Base-by-base conservation (phyloP, 805 yeast species). In the Saccharomycopsis guyanensis region DNA sequence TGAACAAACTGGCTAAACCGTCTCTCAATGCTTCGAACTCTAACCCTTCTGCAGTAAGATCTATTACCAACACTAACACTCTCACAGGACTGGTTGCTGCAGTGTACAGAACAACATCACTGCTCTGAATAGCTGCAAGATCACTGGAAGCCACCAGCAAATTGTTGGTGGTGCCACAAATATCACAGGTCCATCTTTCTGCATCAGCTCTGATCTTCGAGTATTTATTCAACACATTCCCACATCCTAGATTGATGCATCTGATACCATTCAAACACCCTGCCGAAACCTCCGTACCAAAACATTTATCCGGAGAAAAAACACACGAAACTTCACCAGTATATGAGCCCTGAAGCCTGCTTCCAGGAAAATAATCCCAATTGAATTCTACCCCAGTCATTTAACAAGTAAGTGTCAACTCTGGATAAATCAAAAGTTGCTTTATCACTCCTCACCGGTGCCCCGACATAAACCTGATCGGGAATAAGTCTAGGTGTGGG, bases 331-430 rank as follows among this genome's bases (percentile, higher is more conserved):
- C 72, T 6, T 81, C 80, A 20, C 76, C 71, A 6, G 78, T 73
- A 52, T 75, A 72, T 50, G 72, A 75, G 4, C 78, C 76, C 54
- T 76, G 81, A 22, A 66, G 67, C 55, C 76, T 71, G 34, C 80
- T 72, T 23, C 72, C 69, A 3, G 83, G 83, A 50, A 78, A 73
- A 10, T 74, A 54, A 62, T 84, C 80, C 91, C 91, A 84, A 57
- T 82, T 78, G 70, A 84, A 83, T 48, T 83, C 72, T 45, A 79
- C 75, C 44, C 84, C 83, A 34, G 19, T 4, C n/a, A n/a, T n/a
- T n/a, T n/a, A n/a, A n/a, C n/a, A n/a, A n/a, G n/a, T n/a, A n/a
- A n/a, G n/a, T n/a, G n/a, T n/a, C n/a, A n/a, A n/a, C n/a, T n/a
- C n/a, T n/a, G n/a, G n/a, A n/a, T n/a, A n/a, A n/a, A n/a, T n/a